These are phyloP conservation scores for Cytospora leucostoma DNA, from an alignment of 2,329 filamentous ascomycete genomes.

Conservation along the genomic window DNA sequence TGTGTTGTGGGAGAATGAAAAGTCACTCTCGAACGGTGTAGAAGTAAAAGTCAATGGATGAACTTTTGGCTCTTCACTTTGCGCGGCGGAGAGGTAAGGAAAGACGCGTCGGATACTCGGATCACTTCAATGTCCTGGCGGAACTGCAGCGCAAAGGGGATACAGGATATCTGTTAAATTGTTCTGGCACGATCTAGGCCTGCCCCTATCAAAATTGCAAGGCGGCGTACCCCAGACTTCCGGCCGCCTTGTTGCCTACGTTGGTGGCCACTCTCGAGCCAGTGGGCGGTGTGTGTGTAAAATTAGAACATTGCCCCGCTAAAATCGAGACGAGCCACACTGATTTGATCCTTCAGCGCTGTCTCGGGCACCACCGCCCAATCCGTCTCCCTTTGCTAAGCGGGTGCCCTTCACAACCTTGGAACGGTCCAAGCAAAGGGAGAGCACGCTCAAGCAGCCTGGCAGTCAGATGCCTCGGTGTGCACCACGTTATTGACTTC, in stretches of 20 bases:
- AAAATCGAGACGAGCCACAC: conserved; percentile 9
- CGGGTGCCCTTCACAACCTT: background rate
- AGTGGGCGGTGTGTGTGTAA: conserved; percentile 19
- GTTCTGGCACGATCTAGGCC: conserved; percentile 8
- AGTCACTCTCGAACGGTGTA: conserved; percentile 1
- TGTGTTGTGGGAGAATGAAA: background rate
- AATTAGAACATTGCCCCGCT: conserved; percentile 13
- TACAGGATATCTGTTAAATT: conserved; percentile 23
- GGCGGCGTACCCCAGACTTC: background rate
- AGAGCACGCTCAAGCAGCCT: background rate
- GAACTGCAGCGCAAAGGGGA: conserved; percentile 16
- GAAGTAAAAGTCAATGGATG: background rate
- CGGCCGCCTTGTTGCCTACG: background rate
- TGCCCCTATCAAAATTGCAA: background rate
- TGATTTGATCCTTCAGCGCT: background rate
- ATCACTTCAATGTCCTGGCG: background rate
- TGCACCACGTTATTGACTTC: background rate
- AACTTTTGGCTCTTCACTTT: conserved; percentile 13
- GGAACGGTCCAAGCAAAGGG: background rate
- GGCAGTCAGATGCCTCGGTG: background rate
- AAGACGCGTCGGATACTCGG: conserved; percentile 13
- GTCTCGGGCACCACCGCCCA: background rate
- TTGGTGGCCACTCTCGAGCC: background rate
- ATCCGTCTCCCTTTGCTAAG: background rate
- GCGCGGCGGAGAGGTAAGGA: background rate